Evolutionary conservation across 78 protist genomes (phyloP), one percentile per base, ranked within the genome.

Genomic region (Cavenderia fasciculata): DNA sequence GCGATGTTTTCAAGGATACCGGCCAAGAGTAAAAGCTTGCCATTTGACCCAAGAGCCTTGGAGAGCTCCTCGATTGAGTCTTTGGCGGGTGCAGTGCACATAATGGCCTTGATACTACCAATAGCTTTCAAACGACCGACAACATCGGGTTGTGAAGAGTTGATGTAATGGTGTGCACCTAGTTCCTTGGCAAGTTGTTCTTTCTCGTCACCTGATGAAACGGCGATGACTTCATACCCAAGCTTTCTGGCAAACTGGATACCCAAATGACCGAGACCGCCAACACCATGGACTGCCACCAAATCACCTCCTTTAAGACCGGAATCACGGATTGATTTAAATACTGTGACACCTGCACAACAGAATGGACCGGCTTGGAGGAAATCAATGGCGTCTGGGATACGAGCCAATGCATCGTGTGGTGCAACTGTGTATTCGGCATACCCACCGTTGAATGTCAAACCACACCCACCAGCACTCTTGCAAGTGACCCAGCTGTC

Each of bases 231-330:
- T 54, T 71, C 73, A 36, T 7, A 74, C 5, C 96, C 96, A 54
- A 94, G 29, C 56, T 68, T 65, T 27, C 31, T 61, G 21, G 70
- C 85, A 21, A 69, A 94, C 62, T 94, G 96, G 31, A 94, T 54
- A 19, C 75, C 96, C 4, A 94, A 59, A 85, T 87, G 94, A 43
- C 96, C 96, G 34, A 94, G 82, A 0, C 96, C 96, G 41, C 96
- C 96, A 34, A 88, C 29, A 59, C 96, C 95, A 2, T 47, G 66
- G 36, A 94, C 44, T n/a, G 49, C 93, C 5, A 94, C 93, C 4
- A 71, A 25, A 18, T 47, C 27, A 0, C 94, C 94, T 8, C 69
- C 59, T 61, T 25, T 77, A 8, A 79, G 79, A 25, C 62, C 38
- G 23, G 14, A 38, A 21, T 65, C 56, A 36, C 74, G 38, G 41